Conservation (phyloP, 495 filamentous ascomycete genomes). For the Penicilliopsis zonata region DNA sequence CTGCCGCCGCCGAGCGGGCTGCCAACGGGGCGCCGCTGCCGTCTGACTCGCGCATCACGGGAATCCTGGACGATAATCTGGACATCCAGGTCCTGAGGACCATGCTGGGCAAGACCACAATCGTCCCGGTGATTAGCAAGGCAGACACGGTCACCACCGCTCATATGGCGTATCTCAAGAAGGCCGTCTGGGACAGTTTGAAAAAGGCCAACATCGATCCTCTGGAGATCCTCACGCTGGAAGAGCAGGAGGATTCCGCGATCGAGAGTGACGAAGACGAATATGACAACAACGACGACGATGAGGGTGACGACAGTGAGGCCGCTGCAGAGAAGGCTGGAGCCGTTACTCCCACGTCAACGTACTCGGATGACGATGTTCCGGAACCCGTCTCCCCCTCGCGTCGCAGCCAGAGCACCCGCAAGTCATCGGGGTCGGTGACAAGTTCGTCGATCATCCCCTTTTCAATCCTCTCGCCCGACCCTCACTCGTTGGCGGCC, state of each 20-base stretch:
- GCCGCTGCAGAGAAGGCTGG: slow-evolving; percentile 4
- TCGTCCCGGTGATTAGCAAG: slow-evolving; percentile 93
- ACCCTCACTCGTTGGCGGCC: slow-evolving; percentile 68
- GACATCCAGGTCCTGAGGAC: slow-evolving; percentile 84
- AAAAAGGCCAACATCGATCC: slow-evolving; percentile 81
- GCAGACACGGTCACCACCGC: slow-evolving; percentile 89
- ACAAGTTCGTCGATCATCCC: slow-evolving; percentile 40
- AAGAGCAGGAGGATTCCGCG: slow-evolving; percentile 56
- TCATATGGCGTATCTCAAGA: slow-evolving; percentile 90
- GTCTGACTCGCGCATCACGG: slow-evolving; percentile 32
- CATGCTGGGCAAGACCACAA: slow-evolving; percentile 87
- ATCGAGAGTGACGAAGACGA: slow-evolving; percentile 50
- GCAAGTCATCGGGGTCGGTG: slow-evolving; percentile 12
- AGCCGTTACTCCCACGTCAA: slow-evolving; percentile 1
- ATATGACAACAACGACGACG: slow-evolving; percentile 36
- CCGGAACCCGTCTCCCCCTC: slow-evolving; percentile 11
- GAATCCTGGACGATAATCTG: slow-evolving; percentile 74
- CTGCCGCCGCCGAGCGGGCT: slow-evolving; percentile 50
- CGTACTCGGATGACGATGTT: slow-evolving; percentile 2
- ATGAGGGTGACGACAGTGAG: slow-evolving; percentile 28
- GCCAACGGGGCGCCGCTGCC: slow-evolving; percentile 45
- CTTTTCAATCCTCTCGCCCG: slow-evolving; percentile 87
- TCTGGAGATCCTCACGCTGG: slow-evolving; percentile 71
- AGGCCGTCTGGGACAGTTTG: slow-evolving; percentile 77
- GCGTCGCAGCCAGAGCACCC: slow-evolving; percentile 14